These are phyloP conservation scores for Pseudophaeomoniella oleicola DNA, from an alignment of 2,329 filamentous ascomycete species.

Conservation along the genomic window DNA sequence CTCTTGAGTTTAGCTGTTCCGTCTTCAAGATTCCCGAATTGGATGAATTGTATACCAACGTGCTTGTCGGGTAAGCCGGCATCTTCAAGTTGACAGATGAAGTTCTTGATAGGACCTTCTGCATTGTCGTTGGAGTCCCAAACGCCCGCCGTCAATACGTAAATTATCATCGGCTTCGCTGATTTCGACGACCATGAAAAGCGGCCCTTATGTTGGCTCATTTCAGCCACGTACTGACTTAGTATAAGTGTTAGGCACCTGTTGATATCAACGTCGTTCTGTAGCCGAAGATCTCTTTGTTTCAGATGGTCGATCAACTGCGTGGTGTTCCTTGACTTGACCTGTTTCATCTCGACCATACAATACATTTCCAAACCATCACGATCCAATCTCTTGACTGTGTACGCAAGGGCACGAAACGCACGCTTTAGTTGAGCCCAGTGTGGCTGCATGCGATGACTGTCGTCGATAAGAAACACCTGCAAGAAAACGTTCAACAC, in stretches of 20 bases:
- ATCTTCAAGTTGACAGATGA: slow-evolving; percentile 1
- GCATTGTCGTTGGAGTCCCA: slow-evolving; percentile 5
- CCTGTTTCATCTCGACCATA: slow-evolving; percentile 6
- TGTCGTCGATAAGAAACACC: slow-evolving; percentile 18
- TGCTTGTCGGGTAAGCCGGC: slow-evolving; percentile 2
- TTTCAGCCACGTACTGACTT: slow-evolving; percentile 1
- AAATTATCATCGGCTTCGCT: slow-evolving; percentile 11
- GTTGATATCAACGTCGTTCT: slow-evolving; percentile 4
- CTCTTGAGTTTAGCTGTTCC: slow-evolving; percentile 5
- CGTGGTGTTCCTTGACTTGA: background rate
- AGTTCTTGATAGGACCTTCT: background rate
- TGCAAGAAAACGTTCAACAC: slow-evolving; percentile 4
- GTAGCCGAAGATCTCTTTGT: background rate
- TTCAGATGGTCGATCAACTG: background rate
- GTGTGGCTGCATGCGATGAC: slow-evolving; percentile 11
- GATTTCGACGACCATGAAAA: background rate
- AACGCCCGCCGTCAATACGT: slow-evolving; percentile 10
- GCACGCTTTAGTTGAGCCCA: slow-evolving; percentile 12
- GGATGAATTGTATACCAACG: slow-evolving; percentile 14
- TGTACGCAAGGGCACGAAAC: slow-evolving; percentile 13
- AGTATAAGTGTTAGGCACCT: background rate
- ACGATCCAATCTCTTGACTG: slow-evolving; percentile 14
- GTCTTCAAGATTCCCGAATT: slow-evolving; percentile 9
- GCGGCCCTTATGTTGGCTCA: background rate
- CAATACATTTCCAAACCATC: slow-evolving; percentile 14